Evolutionary conservation across 441 rosid species (phyloP).

Genomic region (Gossypium gossypioides): DNA sequence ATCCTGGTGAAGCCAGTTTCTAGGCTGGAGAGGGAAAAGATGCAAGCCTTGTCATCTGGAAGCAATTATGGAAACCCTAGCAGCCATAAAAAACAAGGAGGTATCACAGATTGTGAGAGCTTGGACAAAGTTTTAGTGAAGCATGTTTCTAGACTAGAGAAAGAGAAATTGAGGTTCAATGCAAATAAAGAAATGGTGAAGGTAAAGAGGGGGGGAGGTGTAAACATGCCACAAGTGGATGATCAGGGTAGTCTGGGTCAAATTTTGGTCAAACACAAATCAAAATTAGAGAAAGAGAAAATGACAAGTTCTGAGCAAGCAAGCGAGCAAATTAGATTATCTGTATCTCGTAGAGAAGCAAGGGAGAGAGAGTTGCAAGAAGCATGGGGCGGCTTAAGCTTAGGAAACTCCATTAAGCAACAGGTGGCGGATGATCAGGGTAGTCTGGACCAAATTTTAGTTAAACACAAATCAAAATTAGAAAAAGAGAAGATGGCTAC

Average conservation of each 20-base stretch:
- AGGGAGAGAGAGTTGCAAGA: conserved; percentile 74
- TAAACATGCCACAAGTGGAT: conserved; percentile 13
- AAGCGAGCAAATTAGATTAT: conserved; percentile 22
- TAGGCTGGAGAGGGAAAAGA: conserved; percentile 43
- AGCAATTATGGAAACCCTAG: conserved; percentile 24
- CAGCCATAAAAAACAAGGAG: conserved; percentile 25
- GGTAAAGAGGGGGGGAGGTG: conserved; percentile 11
- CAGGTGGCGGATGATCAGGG: conserved; percentile 21
- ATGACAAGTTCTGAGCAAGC: conserved; percentile 24
- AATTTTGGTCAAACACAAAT: conserved; percentile 29
- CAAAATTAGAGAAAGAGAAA: conserved; percentile 44
- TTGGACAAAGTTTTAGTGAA: conserved; percentile 53
- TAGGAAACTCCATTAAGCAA: conserved; percentile 60
- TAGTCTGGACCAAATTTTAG: conserved; percentile 25
- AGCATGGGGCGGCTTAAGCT: conserved; percentile 84
- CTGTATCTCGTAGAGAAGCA: conserved; percentile 46
- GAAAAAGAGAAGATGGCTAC: conserved; percentile 41
- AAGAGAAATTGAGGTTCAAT: conserved; percentile 34
- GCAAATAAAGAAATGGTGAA: conserved; percentile 24
- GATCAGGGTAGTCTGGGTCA: conserved; percentile 25
- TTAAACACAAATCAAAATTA: conserved; percentile 32
- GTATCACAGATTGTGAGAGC: conserved; percentile 31
- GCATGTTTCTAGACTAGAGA: conserved; percentile 50
- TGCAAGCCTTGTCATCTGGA: conserved; percentile 25
- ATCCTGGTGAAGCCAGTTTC: conserved; percentile 51